phyloP scores from a whole-genome alignment of 805 yeast genomes.

The Hanseniaspora mollemarum region DNA sequence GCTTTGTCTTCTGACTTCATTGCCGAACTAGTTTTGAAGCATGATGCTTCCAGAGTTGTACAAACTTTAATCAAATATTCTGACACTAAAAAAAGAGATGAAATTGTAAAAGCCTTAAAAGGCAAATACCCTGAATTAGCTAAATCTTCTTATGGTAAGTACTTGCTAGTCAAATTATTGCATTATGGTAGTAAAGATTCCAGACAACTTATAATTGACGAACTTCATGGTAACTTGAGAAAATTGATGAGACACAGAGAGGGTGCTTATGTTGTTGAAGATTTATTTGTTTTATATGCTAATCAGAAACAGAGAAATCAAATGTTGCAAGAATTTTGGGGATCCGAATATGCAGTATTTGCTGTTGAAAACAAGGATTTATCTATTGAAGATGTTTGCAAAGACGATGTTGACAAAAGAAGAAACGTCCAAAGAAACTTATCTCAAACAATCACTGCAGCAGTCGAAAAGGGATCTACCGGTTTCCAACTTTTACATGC shows the following conservation, averaged over 20 bases:
- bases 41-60: conserved; percentile 91
- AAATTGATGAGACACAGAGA: conserved; percentile 93
- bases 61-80: conserved; percentile 87
- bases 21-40: conserved; percentile 80
- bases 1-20: conserved; percentile 62
- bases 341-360: conserved; percentile 86
- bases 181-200: conserved; percentile 85
- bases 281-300: conserved; percentile 73
- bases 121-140: conserved; percentile 74
- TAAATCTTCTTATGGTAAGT: conserved; percentile 88
- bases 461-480: conserved; percentile 89
- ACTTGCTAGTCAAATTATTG: conserved; percentile 71
- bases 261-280: conserved; percentile 97
- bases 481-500: conserved; percentile 95
- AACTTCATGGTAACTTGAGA: conserved; percentile 80
- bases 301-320: conserved; percentile 74
- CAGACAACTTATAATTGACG: conserved; percentile 62
- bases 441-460: conserved; percentile 71
- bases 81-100: conserved; percentile 63
- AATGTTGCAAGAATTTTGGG: conserved; percentile 94
- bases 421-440: conserved; percentile 63
- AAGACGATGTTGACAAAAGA: conserved; percentile 64
- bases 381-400: conserved; percentile 52
- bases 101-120: conserved; percentile 54
- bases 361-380: conserved; percentile 58